Evolutionary conservation across 192 early-diverging fungal genomes (phyloP).

Genomic region (Rhizophagus clarus): DNA sequence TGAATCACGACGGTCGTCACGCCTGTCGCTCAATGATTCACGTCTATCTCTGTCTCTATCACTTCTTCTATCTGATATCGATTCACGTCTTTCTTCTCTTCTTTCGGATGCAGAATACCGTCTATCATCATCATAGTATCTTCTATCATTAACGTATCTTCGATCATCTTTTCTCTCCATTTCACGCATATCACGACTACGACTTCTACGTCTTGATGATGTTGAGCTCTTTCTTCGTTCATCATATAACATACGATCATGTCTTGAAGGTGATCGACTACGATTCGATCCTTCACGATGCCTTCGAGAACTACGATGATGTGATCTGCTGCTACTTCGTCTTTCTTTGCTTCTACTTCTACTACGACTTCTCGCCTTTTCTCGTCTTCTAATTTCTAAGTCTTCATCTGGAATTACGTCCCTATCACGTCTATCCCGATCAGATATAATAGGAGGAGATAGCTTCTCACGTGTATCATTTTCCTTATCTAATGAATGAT

Average conservation of each 20-base stretch:
- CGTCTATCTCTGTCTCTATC: slow-evolving; percentile 10
- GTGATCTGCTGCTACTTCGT: neutral
- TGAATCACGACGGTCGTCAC: slow-evolving; percentile 1
- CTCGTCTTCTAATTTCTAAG: slow-evolving; percentile 18
- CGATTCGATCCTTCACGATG: neutral
- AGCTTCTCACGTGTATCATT: neutral
- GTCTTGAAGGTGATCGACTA: slow-evolving; percentile 11
- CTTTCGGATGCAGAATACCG: slow-evolving; percentile 7
- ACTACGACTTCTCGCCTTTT: neutral
- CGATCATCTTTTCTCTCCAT: slow-evolving; percentile 12
- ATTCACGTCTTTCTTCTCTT: slow-evolving; percentile 18
- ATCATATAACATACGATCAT: slow-evolving; percentile 1
- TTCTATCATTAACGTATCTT: neutral
- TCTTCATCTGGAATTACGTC: neutral
- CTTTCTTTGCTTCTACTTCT: slow-evolving; percentile 29
- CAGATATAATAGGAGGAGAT: slow-evolving; percentile 20
- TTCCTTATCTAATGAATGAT: neutral
- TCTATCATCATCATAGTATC: slow-evolving; percentile 16
- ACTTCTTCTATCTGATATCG: neutral
- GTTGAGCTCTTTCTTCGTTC: neutral
- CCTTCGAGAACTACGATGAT: neutral
- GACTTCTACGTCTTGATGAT: slow-evolving; percentile 19
- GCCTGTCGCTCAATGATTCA: neutral
- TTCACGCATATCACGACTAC: neutral
- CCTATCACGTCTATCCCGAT: slow-evolving; percentile 18